Conservation (phyloP, 805 yeast genomes). For the Candida xyloterini region DNA sequence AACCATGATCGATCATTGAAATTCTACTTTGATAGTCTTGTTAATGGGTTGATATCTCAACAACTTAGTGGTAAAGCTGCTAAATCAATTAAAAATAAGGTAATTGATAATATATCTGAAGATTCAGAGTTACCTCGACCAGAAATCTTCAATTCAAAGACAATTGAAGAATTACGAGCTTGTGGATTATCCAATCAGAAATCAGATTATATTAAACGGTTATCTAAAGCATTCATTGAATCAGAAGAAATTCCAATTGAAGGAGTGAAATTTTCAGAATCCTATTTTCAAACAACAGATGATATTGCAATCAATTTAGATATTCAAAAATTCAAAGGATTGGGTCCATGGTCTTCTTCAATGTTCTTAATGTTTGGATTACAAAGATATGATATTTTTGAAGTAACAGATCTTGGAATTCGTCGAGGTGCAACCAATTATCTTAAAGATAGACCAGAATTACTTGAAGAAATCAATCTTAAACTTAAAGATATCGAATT, state of each 20-base stretch:
- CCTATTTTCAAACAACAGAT: slow-evolving; percentile 18
- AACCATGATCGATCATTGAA: slow-evolving; percentile 13
- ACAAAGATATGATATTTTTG: slow-evolving; percentile 64
- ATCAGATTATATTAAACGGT: slow-evolving; percentile 55
- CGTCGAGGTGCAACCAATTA: slow-evolving; percentile 77
- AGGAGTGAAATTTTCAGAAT: slow-evolving; percentile 15
- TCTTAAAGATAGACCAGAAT: slow-evolving; percentile 49
- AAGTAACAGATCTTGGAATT: slow-evolving; percentile 78
- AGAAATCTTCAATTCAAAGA: slow-evolving; percentile 37
- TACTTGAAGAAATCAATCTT: slow-evolving; percentile 43
- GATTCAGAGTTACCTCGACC: slow-evolving; percentile 50
- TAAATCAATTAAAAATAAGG: slow-evolving; percentile 48
- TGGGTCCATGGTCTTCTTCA: slow-evolving; percentile 84
- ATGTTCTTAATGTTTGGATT: slow-evolving; percentile 80
- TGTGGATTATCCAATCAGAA: slow-evolving; percentile 73
- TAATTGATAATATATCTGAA: slow-evolving; percentile 14
- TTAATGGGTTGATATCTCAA: slow-evolving; percentile 58
- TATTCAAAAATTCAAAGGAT: slow-evolving; percentile 51
- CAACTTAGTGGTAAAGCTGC: slow-evolving; percentile 86
- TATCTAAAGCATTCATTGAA: slow-evolving; percentile 49
- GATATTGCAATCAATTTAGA: slow-evolving; percentile 15
- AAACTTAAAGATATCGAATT: slow-evolving; percentile 25
- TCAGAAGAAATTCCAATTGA: slow-evolving; percentile 18
- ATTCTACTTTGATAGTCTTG: slow-evolving; percentile 41
- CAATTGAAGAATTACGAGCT: slow-evolving; percentile 48